Evolutionary conservation across 75 land plant species (phyloP).

Genomic region (Selaginella moellendorffii): DNA sequence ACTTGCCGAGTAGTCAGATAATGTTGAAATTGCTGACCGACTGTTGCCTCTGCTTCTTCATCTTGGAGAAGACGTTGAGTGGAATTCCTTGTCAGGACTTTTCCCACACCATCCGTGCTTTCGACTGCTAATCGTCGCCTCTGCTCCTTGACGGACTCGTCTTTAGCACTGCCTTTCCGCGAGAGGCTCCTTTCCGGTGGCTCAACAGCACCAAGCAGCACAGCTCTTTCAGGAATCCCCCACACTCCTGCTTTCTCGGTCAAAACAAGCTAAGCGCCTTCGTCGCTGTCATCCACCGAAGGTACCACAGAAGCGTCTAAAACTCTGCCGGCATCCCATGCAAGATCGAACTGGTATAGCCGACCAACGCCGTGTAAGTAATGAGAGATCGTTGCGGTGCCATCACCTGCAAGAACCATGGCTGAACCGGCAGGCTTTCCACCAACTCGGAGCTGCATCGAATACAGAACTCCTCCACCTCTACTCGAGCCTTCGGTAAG

Average conservation of each 20-base stretch:
- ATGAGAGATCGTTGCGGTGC: slow-evolving; percentile 85
- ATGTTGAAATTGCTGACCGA: slow-evolving; percentile 57
- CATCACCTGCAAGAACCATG: slow-evolving; percentile 79
- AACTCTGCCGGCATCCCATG: slow-evolving; percentile 90
- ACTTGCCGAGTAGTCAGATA: slow-evolving; percentile 51
- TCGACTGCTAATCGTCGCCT: slow-evolving; percentile 26
- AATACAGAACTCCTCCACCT: slow-evolving; percentile 56
- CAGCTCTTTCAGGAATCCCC: slow-evolving; percentile 85
- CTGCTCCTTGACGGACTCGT: too few relatives aligned
- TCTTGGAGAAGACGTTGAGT: slow-evolving; percentile 37
- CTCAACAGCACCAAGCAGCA: slow-evolving; percentile 67
- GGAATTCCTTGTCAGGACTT: slow-evolving; percentile 2
- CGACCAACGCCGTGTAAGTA: slow-evolving; percentile 34
- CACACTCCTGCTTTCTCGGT: slow-evolving; percentile 93
- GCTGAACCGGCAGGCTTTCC: slow-evolving; percentile 92
- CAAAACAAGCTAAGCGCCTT: slow-evolving; percentile 83
- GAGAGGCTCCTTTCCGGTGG: slow-evolving; percentile 66
- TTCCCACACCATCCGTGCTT: slow-evolving; percentile 27
- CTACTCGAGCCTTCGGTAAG: slow-evolving; percentile 76
- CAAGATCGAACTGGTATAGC: slow-evolving; percentile 83
- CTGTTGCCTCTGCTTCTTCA: slow-evolving; percentile 81
- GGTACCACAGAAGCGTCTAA: slow-evolving; percentile 79
- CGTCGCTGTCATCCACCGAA: slow-evolving; percentile 50
- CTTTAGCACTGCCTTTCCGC: slow-evolving; percentile 45
- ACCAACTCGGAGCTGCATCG: slow-evolving; percentile 73